Evolutionary conservation across 495 filamentous ascomycete genomes (phyloP), one percentile per base, ranked within the genome.

Genomic region (Margaritispora aquatica): DNA sequence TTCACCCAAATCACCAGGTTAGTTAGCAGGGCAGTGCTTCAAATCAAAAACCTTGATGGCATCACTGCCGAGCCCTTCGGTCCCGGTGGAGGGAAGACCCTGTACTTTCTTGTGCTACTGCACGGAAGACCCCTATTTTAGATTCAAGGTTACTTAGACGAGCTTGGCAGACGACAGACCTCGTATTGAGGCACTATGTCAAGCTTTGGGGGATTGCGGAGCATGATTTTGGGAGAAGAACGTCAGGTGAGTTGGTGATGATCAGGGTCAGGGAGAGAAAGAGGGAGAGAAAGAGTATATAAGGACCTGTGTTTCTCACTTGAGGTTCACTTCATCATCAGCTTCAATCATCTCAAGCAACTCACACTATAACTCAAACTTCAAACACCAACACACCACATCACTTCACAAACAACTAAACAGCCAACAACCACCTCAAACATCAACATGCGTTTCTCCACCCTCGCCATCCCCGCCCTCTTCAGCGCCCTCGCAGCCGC

Each of bases 371-470:
- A n/a, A 8, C 15, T 44, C 7, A 7, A 44, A 8, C 3, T 44
- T 8, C 38, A 44, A 44, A 13, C 5, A 5, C 29, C 13, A 5
- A 13, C 29, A 5, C 29, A 5, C 13, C 29, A 8, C 38, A 44
- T 44, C 38, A n/a, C n/a, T 44, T 3, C 7, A 44, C 4, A 7
- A 10, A 8, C 38, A 7, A n/a, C 38, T 15, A 44, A 44, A 10
- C 38, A 44, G 3, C 4, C 11, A 5, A 31, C 21, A 20, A 31
- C 8, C 24, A 26, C 22, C 21, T 17, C 36, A 26, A n/a, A n/a
- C n/a, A n/a, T n/a, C 59, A 56, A 51, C 19, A 61, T 61, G 59
- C 59, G 46, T 51, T 61, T 55, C 52, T 61, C 59, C 26, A 61
- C 44, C 26, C 34, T 61, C 54, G 54, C 54, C 54, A n/a, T 29